These are phyloP conservation scores for Tremella fuciformis DNA, from an alignment of 768 basidiomycete species.

Conservation along the genomic window DNA sequence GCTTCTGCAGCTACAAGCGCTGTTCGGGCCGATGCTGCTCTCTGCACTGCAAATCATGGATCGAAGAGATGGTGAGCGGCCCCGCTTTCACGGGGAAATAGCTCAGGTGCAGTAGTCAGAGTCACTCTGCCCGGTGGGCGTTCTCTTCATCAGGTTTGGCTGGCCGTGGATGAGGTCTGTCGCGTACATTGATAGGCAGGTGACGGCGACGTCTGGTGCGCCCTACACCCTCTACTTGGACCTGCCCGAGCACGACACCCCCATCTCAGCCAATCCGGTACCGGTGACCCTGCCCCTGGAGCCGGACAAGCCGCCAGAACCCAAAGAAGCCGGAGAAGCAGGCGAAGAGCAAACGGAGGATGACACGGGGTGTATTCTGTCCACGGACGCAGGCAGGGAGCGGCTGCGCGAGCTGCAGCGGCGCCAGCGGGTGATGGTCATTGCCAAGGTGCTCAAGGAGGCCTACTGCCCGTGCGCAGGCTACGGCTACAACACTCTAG, in stretches of 20 bases:
- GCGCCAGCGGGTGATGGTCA: neutral
- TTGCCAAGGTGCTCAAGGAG: constrained; percentile 10
- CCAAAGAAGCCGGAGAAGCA: neutral
- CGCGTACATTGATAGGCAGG: constrained; percentile 15
- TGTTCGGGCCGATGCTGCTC: constrained; percentile 42
- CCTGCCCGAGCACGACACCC: constrained; percentile 6
- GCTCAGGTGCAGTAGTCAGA: constrained; percentile 20
- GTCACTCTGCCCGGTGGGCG: constrained; percentile 21
- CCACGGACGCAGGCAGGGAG: neutral
- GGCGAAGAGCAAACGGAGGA: neutral
- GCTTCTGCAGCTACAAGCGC: constrained; percentile 35
- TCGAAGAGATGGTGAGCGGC: constrained; percentile 35
- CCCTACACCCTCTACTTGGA: constrained; percentile 37
- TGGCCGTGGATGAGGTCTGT: neutral
- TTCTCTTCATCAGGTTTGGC: constrained; percentile 28
- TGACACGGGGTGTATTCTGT: neutral
- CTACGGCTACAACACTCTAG: constrained; percentile 38
- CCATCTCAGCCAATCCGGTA: neutral
- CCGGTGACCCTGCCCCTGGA: neutral
- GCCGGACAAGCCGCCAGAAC: neutral
- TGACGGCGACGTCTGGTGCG: constrained; percentile 33
- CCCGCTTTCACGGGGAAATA: neutral
- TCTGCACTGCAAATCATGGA: constrained; percentile 44
- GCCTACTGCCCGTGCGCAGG: constrained; percentile 46
- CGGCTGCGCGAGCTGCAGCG: constrained; percentile 3